Base-by-base conservation (phyloP, 2,329 filamentous ascomycete genomes). In the Cladobotryum mycophilum region DNA sequence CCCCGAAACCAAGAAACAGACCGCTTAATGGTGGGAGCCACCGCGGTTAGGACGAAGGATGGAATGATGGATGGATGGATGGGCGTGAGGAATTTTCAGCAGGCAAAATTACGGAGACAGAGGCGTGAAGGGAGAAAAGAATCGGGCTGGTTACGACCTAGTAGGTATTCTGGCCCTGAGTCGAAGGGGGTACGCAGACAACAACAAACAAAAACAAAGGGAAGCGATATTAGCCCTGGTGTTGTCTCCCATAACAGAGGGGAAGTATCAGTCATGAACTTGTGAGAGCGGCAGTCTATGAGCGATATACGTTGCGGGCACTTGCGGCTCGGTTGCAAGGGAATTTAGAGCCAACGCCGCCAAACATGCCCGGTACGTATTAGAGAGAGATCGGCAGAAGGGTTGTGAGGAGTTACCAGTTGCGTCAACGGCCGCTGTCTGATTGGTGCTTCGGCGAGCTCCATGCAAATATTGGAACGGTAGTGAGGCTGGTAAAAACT, bases 281-380 rank as follows among this genome's bases (percentile, higher is more conserved):
- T 33, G 5, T 13, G 17, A 43, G 41, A 48, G 45, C 35, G 17
- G 17, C 37, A 17, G 41, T 30, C 38, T 54, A 56, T 56, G 54
- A 54, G 54, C 53, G 55, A 56, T 49, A 56, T 56, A 56, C 55
- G 43, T 38, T 44, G 17, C 8, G 36, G 55, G 49, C 50, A 55
- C 55, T 43, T 56, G 42, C 38, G 25, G 47, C 33, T 37, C 45
- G 51, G 47, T 53, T 47, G 22, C 41, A 33, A 49, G 51, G 49
- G 52, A 52, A 48, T 52, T 52, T n/a, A 18, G 42, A 37, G 41
- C 42, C 15, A 22, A 25, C 51, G 45, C 51, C 49, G n/a, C n/a
- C n/a, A n/a, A 49, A 46, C 37, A 49, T 33, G 37, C 47, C 41
- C 47, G 42, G 41, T 45, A 22, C 14, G 12, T 42, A 14, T 50